Evolutionary conservation across 805 yeast species (phyloP).

Genomic region (Myxozyma kluyveri): DNA sequence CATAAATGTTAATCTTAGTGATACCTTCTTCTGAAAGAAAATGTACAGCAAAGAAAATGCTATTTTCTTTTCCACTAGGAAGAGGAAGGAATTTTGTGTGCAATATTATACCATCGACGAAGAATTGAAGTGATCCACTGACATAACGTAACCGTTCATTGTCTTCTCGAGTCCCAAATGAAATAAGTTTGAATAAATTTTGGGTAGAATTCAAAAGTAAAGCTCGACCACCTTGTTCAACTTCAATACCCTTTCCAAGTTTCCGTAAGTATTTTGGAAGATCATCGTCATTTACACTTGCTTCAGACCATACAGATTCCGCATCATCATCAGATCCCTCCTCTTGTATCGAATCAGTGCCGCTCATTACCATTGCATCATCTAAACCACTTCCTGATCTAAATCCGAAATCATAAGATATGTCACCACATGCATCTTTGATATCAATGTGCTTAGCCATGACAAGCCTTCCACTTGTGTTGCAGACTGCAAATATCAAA

Average conservation of each 20-base stretch:
- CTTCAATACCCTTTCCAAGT: constrained; percentile 13
- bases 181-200: constrained; percentile 13
- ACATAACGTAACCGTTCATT: constrained; percentile 5
- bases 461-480: constrained; percentile 3
- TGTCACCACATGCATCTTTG: background rate
- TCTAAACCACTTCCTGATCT: background rate
- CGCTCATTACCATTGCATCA: background rate
- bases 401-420: constrained; percentile 1
- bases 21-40: background rate
- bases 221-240: constrained; percentile 7
- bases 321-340: background rate
- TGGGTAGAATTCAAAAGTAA: constrained; percentile 17
- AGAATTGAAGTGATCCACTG: constrained; percentile 8
- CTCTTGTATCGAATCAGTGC: too few relatives aligned
- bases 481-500: constrained; percentile 14
- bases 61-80: background rate
- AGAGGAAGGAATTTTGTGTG: constrained; percentile 14
- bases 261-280: constrained; percentile 9
- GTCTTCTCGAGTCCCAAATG: background rate
- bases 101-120: constrained; percentile 22
- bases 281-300: constrained; percentile 1
- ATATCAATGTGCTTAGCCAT: constrained; percentile 10
- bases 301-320: background rate
- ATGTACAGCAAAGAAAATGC: constrained; percentile 4
- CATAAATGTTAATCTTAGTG: background rate